Percentiles rank a stretch among this genome's conserved stretches.
These are phyloP conservation scores for Helicostylum pulchrum DNA, from an alignment of 192 early-diverging fungal species.

Conservation along the genomic window DNA sequence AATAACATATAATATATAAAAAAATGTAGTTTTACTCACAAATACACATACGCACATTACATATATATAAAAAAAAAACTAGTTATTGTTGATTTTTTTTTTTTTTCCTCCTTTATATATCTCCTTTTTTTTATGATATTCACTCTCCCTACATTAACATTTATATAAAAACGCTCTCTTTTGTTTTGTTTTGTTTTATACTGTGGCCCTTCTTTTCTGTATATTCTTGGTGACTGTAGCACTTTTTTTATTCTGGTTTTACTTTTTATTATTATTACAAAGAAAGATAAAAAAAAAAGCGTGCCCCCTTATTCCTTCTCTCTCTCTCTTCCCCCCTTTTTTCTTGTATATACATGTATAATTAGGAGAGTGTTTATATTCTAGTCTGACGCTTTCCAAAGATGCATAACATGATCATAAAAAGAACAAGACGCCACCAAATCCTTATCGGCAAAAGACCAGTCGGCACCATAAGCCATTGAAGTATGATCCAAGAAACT, in stretches of 20 bases:
- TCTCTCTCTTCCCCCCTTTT: not conserved
- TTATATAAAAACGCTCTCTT: no score
- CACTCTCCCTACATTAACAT: not conserved
- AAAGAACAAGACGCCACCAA: conserved; percentile 75
- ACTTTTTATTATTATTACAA: not conserved
- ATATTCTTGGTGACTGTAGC: no score
- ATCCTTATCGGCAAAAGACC: conserved; percentile 53
- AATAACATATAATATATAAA: not conserved
- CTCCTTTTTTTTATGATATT: not conserved
- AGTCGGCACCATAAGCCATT: conserved; percentile 76
- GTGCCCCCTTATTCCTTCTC: not conserved
- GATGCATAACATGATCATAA: conserved; percentile 72
- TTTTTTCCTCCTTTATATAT: not conserved
- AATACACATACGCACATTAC: not conserved
- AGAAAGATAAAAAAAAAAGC: not conserved
- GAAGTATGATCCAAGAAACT: conserved; percentile 71
- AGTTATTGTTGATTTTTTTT: not conserved
- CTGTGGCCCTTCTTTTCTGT: no score
- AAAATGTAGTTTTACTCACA: not conserved
- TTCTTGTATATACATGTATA: not conserved
- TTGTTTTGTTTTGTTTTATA: no score
- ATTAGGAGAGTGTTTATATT: not conserved
- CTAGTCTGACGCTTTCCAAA: conserved; percentile 49
- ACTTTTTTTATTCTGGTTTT: no score
- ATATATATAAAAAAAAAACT: not conserved